Evolutionary conservation across 2,329 filamentous ascomycete species (phyloP).

Genomic region (Hypoxylon sp.): DNA sequence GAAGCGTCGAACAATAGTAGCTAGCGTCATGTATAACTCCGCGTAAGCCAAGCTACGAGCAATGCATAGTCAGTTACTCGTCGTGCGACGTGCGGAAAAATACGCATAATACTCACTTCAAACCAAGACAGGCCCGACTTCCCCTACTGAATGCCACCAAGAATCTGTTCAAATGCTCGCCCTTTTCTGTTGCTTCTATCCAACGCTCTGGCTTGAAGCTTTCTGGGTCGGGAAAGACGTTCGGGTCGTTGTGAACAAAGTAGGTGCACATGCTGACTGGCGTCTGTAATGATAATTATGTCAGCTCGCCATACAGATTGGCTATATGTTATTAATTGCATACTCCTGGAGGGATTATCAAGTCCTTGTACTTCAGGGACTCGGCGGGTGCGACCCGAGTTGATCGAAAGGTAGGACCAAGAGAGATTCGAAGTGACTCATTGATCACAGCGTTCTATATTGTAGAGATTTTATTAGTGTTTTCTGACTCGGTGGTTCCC

Average conservation of each 20-base stretch:
- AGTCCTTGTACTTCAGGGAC: not conserved
- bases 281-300: slow-evolving; percentile 4
- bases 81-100: not conserved
- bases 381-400: slow-evolving; percentile 2
- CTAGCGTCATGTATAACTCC: slow-evolving; percentile 4
- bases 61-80: not conserved
- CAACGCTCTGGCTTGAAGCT: slow-evolving; percentile 21
- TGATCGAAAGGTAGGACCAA: slow-evolving; percentile 1
- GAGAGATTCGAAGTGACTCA: not conserved
- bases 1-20: slow-evolving; percentile 1
- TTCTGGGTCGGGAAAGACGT: slow-evolving; percentile 16
- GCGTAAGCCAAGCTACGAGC: not conserved
- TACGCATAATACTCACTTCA: slow-evolving; percentile 9
- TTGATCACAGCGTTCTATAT: not conserved
- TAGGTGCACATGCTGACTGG: slow-evolving; percentile 5
- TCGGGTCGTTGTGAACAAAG: slow-evolving; percentile 11
- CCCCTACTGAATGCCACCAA: slow-evolving; percentile 15
- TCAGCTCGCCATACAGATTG: not conserved
- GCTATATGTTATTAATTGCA: not conserved
- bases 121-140: slow-evolving; percentile 14
- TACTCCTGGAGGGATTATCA: slow-evolving; percentile 4
- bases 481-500: not conserved
- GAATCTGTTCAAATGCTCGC: slow-evolving; percentile 7
- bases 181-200: slow-evolving; percentile 15
- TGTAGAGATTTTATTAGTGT: not conserved